Evolutionary conservation across 805 yeast species (phyloP).

Genomic region (Lipomyces starkeyi): DNA sequence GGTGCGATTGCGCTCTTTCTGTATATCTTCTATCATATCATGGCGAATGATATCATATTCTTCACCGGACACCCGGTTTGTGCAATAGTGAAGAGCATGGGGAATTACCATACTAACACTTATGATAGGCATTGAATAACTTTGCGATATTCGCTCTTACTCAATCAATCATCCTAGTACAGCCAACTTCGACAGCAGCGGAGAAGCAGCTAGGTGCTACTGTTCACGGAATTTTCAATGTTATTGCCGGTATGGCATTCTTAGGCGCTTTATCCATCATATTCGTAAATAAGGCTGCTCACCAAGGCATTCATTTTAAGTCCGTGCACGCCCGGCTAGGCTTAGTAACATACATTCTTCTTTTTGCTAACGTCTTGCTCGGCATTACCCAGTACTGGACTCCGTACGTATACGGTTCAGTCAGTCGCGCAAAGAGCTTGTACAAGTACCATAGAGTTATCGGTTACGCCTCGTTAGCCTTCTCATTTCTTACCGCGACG

Average conservation of each 20-base stretch:
- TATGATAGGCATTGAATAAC: conserved; percentile 32
- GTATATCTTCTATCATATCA: conserved; percentile 30
- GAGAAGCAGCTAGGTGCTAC: conserved; percentile 41
- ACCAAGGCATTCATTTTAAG: conserved; percentile 39
- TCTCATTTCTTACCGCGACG: conserved; percentile 13
- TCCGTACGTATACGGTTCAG: conserved; percentile 42
- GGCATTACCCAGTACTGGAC: conserved; percentile 43
- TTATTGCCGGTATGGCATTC: conserved; percentile 33
- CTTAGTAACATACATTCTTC: conserved; percentile 34
- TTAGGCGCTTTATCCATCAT: conserved; percentile 38
- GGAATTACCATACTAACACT: neutral
- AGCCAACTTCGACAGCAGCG: conserved; percentile 36
- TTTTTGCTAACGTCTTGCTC: conserved; percentile 34
- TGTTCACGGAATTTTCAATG: conserved; percentile 42
- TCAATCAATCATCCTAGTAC: conserved; percentile 42
- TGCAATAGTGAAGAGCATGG: neutral
- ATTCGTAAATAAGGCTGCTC: conserved; percentile 40
- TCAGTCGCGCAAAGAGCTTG: conserved; percentile 39
- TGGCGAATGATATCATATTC: conserved; percentile 32
- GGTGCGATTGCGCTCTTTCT: conserved; percentile 24
- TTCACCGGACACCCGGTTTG: conserved; percentile 43
- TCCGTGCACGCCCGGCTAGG: conserved; percentile 44
- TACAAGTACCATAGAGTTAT: conserved; percentile 44
- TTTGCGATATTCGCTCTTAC: conserved; percentile 40
- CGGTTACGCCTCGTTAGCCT: conserved; percentile 39